These are phyloP conservation scores for Saposhnikovia divaricata DNA, from an alignment of 129 eudicot genomes.

Conservation along the genomic window DNA sequence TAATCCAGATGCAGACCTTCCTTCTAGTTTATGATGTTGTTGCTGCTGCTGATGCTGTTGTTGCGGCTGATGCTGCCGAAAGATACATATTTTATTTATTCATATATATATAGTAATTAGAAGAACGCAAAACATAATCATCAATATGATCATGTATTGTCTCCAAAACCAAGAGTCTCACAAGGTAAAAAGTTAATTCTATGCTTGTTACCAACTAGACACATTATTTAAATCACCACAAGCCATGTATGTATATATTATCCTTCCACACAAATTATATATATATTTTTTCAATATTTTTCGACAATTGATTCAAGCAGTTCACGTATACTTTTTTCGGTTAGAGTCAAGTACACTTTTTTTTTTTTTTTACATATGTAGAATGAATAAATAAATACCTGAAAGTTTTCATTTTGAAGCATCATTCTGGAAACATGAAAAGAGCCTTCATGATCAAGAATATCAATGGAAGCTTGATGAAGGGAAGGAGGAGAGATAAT, in stretches of 20 bases:
- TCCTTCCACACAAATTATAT: background rate
- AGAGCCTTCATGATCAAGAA: constrained; percentile 48
- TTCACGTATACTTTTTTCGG: background rate
- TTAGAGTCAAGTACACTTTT: background rate
- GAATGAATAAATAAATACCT: constrained; percentile 31
- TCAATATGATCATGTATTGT: constrained; percentile 58
- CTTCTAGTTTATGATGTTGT: constrained; percentile 78
- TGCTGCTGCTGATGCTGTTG: constrained; percentile 53
- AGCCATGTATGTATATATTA: background rate
- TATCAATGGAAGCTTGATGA: constrained; percentile 59
- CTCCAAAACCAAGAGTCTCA: constrained; percentile 23
- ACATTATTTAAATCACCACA: background rate
- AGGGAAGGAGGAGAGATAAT: constrained; percentile 55
- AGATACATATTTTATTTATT: background rate
- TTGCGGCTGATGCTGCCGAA: constrained; percentile 31
- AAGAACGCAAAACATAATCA: constrained; percentile 44
- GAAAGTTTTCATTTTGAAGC: constrained; percentile 59
- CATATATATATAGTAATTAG: background rate
- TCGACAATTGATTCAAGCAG: too few relatives aligned
- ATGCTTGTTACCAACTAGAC: constrained; percentile 38
- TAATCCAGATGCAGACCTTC: constrained; percentile 84
- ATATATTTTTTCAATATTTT: background rate
- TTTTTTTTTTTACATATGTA: background rate
- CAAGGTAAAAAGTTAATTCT: constrained; percentile 21
- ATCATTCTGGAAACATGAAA: constrained; percentile 74